Evolutionary conservation across 179 eudicot genomes (phyloP).

Genomic region (Monotropa hypopitys): DNA sequence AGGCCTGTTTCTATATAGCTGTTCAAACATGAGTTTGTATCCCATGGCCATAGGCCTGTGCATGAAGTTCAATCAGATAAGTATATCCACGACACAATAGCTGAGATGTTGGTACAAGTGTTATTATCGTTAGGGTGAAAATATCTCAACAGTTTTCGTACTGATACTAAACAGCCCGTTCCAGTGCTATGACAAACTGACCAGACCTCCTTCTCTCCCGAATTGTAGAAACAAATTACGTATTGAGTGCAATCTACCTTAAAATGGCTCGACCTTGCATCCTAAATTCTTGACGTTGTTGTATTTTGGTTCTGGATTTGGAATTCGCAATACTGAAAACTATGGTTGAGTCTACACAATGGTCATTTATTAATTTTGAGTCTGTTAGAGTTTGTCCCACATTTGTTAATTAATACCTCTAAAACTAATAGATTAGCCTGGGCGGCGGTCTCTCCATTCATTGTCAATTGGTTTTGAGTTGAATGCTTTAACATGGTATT

Average conservation of each 20-base stretch:
- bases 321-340: not conserved
- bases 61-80: not conserved
- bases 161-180: not conserved
- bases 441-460: too few relatives aligned
- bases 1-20: not conserved
- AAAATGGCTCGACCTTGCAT: not conserved
- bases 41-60: not conserved
- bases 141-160: not conserved
- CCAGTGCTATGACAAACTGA: not conserved
- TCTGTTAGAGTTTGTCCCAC: too few relatives aligned
- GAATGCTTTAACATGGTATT: too few relatives aligned
- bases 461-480: too few relatives aligned
- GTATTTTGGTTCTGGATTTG: not conserved
- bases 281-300: not conserved
- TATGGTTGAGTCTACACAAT: not conserved
- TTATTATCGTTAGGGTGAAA: not conserved
- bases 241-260: not conserved
- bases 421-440: too few relatives aligned
- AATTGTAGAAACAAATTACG: not conserved
- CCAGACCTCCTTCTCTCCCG: not conserved
- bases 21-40: not conserved
- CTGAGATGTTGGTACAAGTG: not conserved
- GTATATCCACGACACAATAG: not conserved
- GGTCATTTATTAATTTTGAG: not conserved
- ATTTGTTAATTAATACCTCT: too few relatives aligned